These are phyloP conservation scores for Scenedesmus sp. DNA, from an alignment of 163 green algal genomes.

Conservation along the genomic window DNA sequence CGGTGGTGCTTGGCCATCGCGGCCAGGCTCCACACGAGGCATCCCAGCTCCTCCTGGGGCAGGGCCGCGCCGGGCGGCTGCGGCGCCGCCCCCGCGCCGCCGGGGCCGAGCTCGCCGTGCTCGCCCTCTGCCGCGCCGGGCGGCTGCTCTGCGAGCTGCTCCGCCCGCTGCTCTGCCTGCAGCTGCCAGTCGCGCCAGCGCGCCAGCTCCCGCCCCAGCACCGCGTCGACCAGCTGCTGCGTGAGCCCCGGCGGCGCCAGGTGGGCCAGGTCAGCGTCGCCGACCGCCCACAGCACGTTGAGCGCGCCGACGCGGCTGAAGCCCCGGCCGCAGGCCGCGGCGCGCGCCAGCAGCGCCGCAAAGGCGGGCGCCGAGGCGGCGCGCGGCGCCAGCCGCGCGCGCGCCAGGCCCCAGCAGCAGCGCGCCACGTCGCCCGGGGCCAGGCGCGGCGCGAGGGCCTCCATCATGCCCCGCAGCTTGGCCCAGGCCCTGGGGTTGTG, in stretches of 20 bases:
- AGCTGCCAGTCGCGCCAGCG: not conserved
- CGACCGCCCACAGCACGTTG: slow-evolving; percentile 13
- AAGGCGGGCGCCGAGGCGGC: not conserved
- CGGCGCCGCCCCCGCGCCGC: not conserved
- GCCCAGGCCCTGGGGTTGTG: not conserved
- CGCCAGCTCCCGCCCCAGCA: not conserved
- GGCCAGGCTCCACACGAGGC: slow-evolving; percentile 24
- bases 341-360: slow-evolving; percentile 4
- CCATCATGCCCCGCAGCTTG: slow-evolving; percentile 9
- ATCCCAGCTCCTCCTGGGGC: not conserved
- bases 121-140: not conserved
- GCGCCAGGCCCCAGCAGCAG: slow-evolving; percentile 20
- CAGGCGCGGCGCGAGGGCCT: not conserved
- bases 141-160: not conserved
- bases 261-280: not conserved
- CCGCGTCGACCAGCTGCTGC: not conserved
- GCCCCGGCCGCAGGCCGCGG: not conserved
- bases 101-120: no score
- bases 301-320: slow-evolving; percentile 18
- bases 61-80: not conserved
- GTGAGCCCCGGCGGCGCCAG: not conserved
- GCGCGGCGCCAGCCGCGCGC: not conserved
- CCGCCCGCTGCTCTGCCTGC: not conserved
- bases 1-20: not conserved
- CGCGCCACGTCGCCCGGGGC: slow-evolving; percentile 1